Base-by-base conservation (phyloP, 495 filamentous ascomycete species). In the Elasticomyces elasticus region DNA sequence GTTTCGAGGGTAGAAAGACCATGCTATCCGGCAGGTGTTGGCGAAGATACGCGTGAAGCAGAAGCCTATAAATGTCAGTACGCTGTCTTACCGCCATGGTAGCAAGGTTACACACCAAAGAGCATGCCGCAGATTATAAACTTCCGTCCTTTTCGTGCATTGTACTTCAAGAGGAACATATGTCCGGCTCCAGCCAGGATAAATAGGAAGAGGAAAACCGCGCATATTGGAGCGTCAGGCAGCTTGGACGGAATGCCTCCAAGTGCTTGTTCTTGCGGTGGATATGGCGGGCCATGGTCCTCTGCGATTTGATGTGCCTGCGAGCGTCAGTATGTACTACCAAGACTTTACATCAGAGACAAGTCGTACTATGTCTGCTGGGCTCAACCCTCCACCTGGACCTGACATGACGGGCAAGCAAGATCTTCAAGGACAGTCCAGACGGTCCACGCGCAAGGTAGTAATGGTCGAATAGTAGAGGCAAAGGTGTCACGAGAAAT, bases 111-210 rank as follows among this genome's bases (percentile, higher is more conserved):
- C 63, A 38, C 55, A 67, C 81, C 87, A 61, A 88, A 86, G 24
- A 85, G 67, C 52, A 86, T 72, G 13, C 67, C 79, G 15, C 77
- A 86, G 35, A 69, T 60, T n/a, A 66, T 20, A 49, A 71, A 71
- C 48, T 69, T 71, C 41, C 63, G 54, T 0, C 56, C 61, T 51
- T 58, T 28, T 12, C 24, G 22, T 15, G 53, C 54, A 47, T 71
- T 69, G 41, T 31, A 41, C 19, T 51, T 53, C 38, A 67, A 62
- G 12, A 68, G 60, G 1, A 19, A 43, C 35, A 67, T 51, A 48
- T 71, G 65, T 10, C 40, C 55, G 22, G 54, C 56, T 10, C 38
- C 62, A 19, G 62, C 56, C 12, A 59, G 11, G 43, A 69, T 49
- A 52, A 68, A 71, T 3, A 71, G 57, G 11, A 65, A 22, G 0